Percentiles rank a stretch among this genome's conserved stretches.
Conservation (phyloP, 2,329 filamentous ascomycete species). For the Trichoderma semiorbis region DNA sequence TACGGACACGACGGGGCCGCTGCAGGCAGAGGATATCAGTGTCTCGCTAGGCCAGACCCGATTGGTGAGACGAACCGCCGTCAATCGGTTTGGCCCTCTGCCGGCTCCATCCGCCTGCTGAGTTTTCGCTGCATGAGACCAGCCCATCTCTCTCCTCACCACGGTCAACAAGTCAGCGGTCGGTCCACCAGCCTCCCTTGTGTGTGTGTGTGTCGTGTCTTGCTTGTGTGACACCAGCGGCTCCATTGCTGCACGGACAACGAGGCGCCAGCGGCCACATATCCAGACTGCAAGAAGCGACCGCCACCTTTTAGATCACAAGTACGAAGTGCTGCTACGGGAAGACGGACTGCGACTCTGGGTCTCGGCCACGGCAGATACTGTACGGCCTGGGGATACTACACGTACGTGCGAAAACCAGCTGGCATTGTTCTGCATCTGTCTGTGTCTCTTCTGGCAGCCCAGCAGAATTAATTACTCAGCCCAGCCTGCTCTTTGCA, state of each 20-base stretch:
- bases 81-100: background rate
- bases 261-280: slow-evolving; percentile 13
- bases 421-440: background rate
- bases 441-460: background rate
- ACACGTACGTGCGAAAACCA: background rate
- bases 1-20: slow-evolving; percentile 9
- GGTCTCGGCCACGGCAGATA: background rate
- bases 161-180: slow-evolving; percentile 17
- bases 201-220: slow-evolving; percentile 12
- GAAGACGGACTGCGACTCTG: background rate
- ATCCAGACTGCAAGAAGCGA: background rate
- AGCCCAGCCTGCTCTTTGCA: background rate
- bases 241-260: slow-evolving; percentile 15
- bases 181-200: slow-evolving; percentile 7
- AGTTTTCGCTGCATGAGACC: slow-evolving; percentile 15
- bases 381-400: background rate
- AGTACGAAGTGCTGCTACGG: background rate
- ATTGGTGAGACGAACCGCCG: slow-evolving; percentile 9
- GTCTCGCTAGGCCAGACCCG: slow-evolving; percentile 1
- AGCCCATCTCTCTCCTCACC: slow-evolving; percentile 8
- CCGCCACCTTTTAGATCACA: background rate
- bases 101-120: slow-evolving; percentile 15
- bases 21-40: slow-evolving; percentile 12
- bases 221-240: slow-evolving; percentile 13
- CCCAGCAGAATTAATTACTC: slow-evolving; percentile 4